These are phyloP conservation scores for Pelargonium cotyledonis DNA, from an alignment of 441 rosid species.

Conservation along the genomic window DNA sequence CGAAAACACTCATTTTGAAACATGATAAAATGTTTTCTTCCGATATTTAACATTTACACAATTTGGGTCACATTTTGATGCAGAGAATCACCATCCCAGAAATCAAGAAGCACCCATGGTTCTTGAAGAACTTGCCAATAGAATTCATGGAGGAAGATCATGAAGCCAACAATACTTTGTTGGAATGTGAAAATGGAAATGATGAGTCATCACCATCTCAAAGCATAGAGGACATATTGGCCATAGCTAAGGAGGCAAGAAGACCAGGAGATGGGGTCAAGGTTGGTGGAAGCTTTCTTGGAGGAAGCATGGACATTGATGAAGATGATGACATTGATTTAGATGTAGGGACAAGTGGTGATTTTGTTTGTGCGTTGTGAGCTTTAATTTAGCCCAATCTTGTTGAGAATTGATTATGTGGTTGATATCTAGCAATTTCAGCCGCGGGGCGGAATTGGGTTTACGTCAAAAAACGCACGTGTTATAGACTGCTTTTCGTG, in stretches of 20 bases:
- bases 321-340: conserved; percentile 85
- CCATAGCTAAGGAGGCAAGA: conserved; percentile 88
- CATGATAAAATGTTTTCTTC: conserved; percentile 8
- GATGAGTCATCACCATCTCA: conserved; percentile 73
- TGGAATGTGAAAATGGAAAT: conserved; percentile 16
- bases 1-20: too few species aligned
- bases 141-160: conserved; percentile 59
- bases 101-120: conserved; percentile 84
- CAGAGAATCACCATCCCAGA: conserved; percentile 90
- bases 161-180: not conserved
- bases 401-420: too few species aligned
- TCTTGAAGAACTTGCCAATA: conserved; percentile 79
- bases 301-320: conserved; percentile 62
- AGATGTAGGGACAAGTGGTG: conserved; percentile 84
- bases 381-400: not conserved
- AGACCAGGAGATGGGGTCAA: conserved; percentile 73
- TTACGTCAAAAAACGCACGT: too few species aligned
- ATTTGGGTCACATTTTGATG: conserved; percentile 14
- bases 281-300: conserved; percentile 53
- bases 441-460: too few species aligned
- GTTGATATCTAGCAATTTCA: too few species aligned
- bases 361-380: conserved; percentile 89
- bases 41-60: not conserved
- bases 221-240: conserved; percentile 84
- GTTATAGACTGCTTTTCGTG: too few species aligned